These are phyloP conservation scores for Zygosaccharomyces lentus DNA, from an alignment of 805 yeast species.

Conservation along the genomic window DNA sequence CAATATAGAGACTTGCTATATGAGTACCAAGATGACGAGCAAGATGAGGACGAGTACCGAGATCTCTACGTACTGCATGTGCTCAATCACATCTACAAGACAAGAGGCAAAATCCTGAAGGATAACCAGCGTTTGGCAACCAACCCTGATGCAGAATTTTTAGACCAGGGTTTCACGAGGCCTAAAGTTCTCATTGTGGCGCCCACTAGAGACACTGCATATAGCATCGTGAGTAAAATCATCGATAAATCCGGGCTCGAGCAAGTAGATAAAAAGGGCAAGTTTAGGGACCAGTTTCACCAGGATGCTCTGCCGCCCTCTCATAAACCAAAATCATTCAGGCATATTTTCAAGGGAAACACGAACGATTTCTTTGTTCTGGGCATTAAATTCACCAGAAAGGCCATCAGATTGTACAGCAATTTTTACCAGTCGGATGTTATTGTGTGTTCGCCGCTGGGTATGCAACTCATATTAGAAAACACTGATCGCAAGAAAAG, in stretches of 20 bases:
- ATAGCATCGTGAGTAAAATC: constrained; percentile 58
- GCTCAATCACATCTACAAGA: constrained; percentile 78
- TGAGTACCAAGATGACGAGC: constrained; percentile 47
- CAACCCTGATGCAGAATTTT: constrained; percentile 51
- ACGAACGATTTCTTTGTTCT: constrained; percentile 86
- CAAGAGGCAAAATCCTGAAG: constrained; percentile 78
- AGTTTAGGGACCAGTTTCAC: constrained; percentile 68
- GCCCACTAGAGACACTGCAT: constrained; percentile 80
- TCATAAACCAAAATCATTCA: constrained; percentile 79
- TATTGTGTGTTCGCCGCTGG: constrained; percentile 87
- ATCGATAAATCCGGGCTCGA: constrained; percentile 60
- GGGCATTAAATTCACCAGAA: constrained; percentile 88
- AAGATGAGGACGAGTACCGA: constrained; percentile 51
- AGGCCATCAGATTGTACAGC: constrained; percentile 77
- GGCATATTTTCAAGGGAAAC: constrained; percentile 76
- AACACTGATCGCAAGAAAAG: constrained; percentile 52
- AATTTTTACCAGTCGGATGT: constrained; percentile 82
- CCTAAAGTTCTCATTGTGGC: constrained; percentile 79
- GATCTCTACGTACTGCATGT: constrained; percentile 66
- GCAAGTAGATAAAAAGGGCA: constrained; percentile 75
- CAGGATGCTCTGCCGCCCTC: constrained; percentile 44
- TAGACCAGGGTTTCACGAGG: constrained; percentile 95
- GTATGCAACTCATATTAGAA: constrained; percentile 74
- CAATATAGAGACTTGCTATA: constrained; percentile 67
- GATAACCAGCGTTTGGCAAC: constrained; percentile 58